A percentile compares a stretch with the other conserved stretches of the same genome.
These are phyloP conservation scores for Calonectria hawksworthii DNA, from an alignment of 2,329 filamentous ascomycete genomes.

Conservation along the genomic window DNA sequence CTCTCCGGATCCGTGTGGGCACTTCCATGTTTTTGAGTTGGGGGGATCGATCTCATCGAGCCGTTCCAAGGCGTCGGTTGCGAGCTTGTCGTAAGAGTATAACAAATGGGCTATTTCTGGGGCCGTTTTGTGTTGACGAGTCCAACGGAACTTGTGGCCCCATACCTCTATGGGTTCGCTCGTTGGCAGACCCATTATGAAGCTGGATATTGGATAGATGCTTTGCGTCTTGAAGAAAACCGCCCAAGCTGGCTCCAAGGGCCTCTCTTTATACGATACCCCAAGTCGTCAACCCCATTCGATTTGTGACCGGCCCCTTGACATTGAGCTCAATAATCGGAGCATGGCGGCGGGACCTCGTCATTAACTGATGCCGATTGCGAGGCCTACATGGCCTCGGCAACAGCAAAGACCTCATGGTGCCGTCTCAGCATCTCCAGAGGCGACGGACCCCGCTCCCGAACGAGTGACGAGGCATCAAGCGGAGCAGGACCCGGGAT, in stretches of 20 bases:
- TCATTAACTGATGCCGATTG: not conserved
- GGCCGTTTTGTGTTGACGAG: conserved; percentile 71
- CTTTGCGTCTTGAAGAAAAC: not conserved
- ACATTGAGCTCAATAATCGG: conserved; percentile 30
- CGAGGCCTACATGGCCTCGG: not conserved
- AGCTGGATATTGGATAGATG: not conserved
- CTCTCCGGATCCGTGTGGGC: conserved; percentile 43
- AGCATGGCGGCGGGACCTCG: conserved; percentile 28
- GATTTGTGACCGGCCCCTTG: not conserved
- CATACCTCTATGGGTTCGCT: conserved; percentile 37
- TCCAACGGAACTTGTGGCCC: conserved; percentile 76
- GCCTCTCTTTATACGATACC: conserved; percentile 8
- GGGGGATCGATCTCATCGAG: conserved; percentile 71
- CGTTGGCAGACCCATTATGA: conserved; percentile 28
- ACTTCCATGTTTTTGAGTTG: conserved; percentile 45
- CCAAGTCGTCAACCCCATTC: not conserved
- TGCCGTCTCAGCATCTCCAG: not conserved
- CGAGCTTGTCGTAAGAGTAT: conserved; percentile 77
- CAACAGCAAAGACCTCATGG: conserved; percentile 28
- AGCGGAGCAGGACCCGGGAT: conserved; percentile 9
- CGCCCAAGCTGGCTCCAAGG: not conserved
- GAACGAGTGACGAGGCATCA: conserved; percentile 9
- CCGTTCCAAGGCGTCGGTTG: conserved; percentile 73
- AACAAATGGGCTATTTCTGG: conserved; percentile 73
- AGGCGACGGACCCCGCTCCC: conserved; percentile 17